phyloP scores from a whole-genome alignment of 345 rosid species.

The Citrus unshiu region DNA sequence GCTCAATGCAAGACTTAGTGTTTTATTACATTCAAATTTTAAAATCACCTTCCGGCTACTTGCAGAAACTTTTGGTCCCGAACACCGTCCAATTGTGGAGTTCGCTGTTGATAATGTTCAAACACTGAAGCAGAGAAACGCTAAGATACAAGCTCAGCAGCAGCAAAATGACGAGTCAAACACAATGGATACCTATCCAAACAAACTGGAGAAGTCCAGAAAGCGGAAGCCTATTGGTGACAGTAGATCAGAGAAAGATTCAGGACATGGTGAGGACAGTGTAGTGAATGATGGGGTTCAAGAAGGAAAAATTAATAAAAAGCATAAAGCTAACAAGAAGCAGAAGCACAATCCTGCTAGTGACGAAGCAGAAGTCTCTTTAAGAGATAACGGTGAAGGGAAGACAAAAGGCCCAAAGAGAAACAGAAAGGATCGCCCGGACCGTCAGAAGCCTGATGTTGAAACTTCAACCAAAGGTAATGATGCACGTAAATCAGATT shows the following conservation, averaged over 20 bases:
- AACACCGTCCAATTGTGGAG: conserved; percentile 76
- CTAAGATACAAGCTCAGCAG: conserved; percentile 38
- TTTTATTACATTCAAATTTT: not conserved
- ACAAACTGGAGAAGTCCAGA: conserved; percentile 24
- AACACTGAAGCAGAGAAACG: conserved; percentile 61
- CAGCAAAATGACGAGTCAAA: conserved; percentile 24
- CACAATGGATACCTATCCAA: conserved; percentile 12
- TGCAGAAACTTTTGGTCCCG: conserved; percentile 82
- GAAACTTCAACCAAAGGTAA: conserved; percentile 16
- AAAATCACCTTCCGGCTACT: conserved; percentile 2
- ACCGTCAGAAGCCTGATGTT: conserved; percentile 18
- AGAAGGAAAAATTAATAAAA: conserved; percentile 13
- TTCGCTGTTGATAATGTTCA: conserved; percentile 82
- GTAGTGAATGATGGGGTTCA: conserved; percentile 16
- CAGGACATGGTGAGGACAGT: conserved; percentile 15
- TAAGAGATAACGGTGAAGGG: conserved; percentile 13
- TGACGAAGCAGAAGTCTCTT: conserved; percentile 20
- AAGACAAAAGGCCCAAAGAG: conserved; percentile 22
- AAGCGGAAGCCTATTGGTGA: conserved; percentile 47
- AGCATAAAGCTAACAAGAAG: conserved; percentile 30
- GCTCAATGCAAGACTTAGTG: not conserved
- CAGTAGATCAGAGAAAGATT: conserved; percentile 19
- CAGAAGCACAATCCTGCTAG: conserved; percentile 27
- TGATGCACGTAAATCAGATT: conserved; percentile 13
- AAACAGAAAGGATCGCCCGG: conserved; percentile 17